Evolutionary conservation across 208 protist species (phyloP).

Genomic region (Vickermania spadyakhi): DNA sequence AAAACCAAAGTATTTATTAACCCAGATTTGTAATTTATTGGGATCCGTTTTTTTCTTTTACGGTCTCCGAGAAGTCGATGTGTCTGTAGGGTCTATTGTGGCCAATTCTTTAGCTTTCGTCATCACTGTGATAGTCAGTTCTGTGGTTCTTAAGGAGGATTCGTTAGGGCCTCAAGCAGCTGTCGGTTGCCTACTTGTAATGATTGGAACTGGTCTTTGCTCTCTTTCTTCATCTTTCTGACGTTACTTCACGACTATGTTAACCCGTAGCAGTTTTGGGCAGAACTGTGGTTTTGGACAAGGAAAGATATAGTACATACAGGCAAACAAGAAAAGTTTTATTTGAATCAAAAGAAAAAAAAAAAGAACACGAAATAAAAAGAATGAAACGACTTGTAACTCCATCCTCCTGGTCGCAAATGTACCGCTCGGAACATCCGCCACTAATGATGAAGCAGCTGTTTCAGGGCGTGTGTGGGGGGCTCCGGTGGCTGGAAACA

Average conservation of each 20-base stretch:
- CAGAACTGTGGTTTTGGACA: too few relatives aligned
- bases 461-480: conserved; percentile 69
- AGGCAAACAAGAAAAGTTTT: too few relatives aligned
- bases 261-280: too few relatives aligned
- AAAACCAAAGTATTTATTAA: conserved; percentile 60
- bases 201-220: conserved; percentile 67
- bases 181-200: conserved; percentile 43
- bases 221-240: conserved; percentile 24
- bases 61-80: conserved; percentile 57
- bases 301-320: too few relatives aligned
- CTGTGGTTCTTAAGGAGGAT: conserved; percentile 54
- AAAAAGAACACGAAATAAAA: conserved; percentile 1
- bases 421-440: conserved; percentile 75
- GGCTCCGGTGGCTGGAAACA: conserved; percentile 60
- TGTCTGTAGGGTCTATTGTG: conserved; percentile 74
- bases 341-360: too few relatives aligned
- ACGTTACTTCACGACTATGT: neutral
- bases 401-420: conserved; percentile 44
- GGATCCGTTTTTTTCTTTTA: conserved; percentile 77
- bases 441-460: conserved; percentile 83
- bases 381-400: conserved; percentile 56
- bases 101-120: conserved; percentile 79
- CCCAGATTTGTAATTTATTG: conserved; percentile 54
- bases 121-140: conserved; percentile 68
- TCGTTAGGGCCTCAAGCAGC: conserved; percentile 25